Evolutionary conservation across 257 asterid species (phyloP).

Genomic region (Solanum pimpinellifolium): DNA sequence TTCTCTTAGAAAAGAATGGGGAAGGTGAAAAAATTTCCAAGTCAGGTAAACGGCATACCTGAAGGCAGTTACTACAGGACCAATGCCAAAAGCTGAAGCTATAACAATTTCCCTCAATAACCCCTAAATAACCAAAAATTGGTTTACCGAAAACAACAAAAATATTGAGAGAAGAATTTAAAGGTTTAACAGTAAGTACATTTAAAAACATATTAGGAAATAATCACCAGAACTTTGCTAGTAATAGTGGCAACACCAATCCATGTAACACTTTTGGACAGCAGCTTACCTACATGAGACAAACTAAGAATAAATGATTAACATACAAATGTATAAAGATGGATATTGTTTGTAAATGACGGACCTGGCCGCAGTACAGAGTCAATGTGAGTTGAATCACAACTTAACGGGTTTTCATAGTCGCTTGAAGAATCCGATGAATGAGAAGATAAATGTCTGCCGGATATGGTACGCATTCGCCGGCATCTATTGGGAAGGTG

Average conservation of each 20-base stretch:
- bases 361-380: neutral
- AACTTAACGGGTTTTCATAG: neutral
- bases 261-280: slow-evolving; percentile 15
- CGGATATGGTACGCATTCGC: neutral
- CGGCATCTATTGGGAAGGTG: neutral
- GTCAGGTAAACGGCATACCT: neutral
- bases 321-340: neutral
- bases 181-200: neutral
- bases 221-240: slow-evolving; percentile 32
- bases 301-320: neutral
- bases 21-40: neutral
- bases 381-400: neutral
- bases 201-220: neutral
- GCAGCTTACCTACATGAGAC: slow-evolving; percentile 4
- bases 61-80: slow-evolving; percentile 28
- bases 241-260: slow-evolving; percentile 28
- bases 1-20: neutral
- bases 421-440: neutral
- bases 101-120: slow-evolving; percentile 23
- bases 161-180: neutral
- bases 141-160: neutral
- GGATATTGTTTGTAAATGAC: neutral
- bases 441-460: neutral
- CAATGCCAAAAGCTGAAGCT: slow-evolving; percentile 31
- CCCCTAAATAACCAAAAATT: slow-evolving; percentile 18